A percentile compares a stretch with the other conserved stretches of the same genome.
These are phyloP conservation scores for Chlamydomonas sphaeroides DNA, from an alignment of 139 green algal genomes.

Conservation along the genomic window DNA sequence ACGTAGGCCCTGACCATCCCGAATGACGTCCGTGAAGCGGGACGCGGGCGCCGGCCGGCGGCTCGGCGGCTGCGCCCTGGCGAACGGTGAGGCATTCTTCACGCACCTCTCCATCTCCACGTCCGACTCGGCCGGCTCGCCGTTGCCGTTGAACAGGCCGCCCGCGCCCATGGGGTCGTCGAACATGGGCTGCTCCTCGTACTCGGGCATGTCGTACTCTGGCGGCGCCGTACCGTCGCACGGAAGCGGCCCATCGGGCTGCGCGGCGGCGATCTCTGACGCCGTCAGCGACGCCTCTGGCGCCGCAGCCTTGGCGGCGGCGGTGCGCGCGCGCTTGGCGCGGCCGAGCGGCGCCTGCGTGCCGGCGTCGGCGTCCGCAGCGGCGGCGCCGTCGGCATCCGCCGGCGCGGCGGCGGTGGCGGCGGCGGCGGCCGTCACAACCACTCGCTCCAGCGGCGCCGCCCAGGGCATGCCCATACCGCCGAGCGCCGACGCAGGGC, in stretches of 20 bases:
- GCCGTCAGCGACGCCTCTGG: not conserved
- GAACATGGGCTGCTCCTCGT: not conserved
- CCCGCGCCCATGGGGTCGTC: too few species aligned
- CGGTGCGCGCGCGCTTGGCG: slow-evolving; percentile 1
- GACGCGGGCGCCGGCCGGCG: too few species aligned
- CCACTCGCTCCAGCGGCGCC: not conserved
- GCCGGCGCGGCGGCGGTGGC: not conserved
- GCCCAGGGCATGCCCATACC: slow-evolving; percentile 6
- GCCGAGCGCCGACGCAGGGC: not conserved
- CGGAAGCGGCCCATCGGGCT: too few species aligned
- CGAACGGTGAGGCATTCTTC: too few species aligned
- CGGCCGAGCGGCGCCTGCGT: not conserved
- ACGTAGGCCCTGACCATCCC: too few species aligned
- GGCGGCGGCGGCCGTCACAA: not conserved
- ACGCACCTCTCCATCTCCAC: slow-evolving; percentile 4
- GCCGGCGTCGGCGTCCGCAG: not conserved
- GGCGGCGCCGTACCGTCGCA: too few species aligned
- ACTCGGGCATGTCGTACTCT: not conserved
- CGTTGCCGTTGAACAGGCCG: too few species aligned
- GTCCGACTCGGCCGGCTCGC: too few species aligned
- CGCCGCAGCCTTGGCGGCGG: not conserved
- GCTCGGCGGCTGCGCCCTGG: too few species aligned
- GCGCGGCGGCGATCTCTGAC: too few species aligned
- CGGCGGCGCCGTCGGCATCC: not conserved
- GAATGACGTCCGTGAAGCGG: too few species aligned